Evolutionary conservation across 2,329 filamentous ascomycete genomes (phyloP).

Genomic region (Cladosporium sp.): DNA sequence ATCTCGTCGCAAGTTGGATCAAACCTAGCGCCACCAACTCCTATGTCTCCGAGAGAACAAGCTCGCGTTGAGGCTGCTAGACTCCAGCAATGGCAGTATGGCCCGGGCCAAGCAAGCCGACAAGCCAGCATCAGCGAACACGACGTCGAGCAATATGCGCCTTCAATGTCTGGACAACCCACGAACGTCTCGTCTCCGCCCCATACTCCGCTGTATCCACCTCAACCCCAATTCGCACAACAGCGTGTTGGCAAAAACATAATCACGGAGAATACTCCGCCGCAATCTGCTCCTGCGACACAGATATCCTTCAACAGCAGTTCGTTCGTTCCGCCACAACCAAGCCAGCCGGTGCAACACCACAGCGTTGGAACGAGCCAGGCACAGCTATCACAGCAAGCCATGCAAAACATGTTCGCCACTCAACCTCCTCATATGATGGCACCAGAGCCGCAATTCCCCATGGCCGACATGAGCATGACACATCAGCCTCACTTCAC

Average conservation of each 20-base stretch:
- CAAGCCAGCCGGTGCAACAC: constrained; percentile 20
- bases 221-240: constrained; percentile 28
- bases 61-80: constrained; percentile 27
- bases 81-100: constrained; percentile 44
- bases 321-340: constrained; percentile 33
- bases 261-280: constrained; percentile 49
- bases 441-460: constrained; percentile 21
- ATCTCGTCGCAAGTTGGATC: constrained; percentile 33
- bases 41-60: constrained; percentile 47
- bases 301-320: constrained; percentile 46
- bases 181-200: constrained; percentile 47
- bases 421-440: constrained; percentile 14
- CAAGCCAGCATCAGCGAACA: constrained; percentile 44
- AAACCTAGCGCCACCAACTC: constrained; percentile 50
- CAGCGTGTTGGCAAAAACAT: constrained; percentile 35
- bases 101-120: constrained; percentile 33
- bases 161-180: constrained; percentile 23
- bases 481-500: constrained; percentile 13
- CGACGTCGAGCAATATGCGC: constrained; percentile 22
- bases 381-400: constrained; percentile 21
- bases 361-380: constrained; percentile 20
- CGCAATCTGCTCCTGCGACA: constrained; percentile 52
- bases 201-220: constrained; percentile 42
- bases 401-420: constrained; percentile 22
- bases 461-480: constrained; percentile 20